Evolutionary conservation across 306 rosid genomes (phyloP), one percentile per base, ranked within the genome.

Genomic region (Vigna unguiculata): DNA sequence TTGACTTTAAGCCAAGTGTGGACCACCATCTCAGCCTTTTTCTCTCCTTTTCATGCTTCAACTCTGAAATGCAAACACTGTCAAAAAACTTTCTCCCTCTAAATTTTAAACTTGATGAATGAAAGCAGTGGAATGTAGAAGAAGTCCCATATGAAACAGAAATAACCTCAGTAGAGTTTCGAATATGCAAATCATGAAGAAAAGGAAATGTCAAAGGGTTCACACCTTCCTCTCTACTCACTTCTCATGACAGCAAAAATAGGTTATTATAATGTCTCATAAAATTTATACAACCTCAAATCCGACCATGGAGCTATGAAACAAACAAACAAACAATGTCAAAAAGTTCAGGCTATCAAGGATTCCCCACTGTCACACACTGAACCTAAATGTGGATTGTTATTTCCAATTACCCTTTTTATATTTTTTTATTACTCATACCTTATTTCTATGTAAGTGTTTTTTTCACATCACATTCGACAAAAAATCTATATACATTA

Each of bases 1-100:
- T 82, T 86, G 89, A 86, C 89, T 80, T 82, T 9, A 55, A 53
- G 22, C n/a, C 47, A 25, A 17, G 0, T 25, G 28, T 64, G 71
- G 74, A 45, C 71, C 87, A 41, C 45, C 53, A 13, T 64, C 72
- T 55, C 54, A 1, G 1, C 72, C 2, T 61, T 58, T 58, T 13
- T 30, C 74, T 61, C 62, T 47, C 47, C 64, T 57, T 77, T 71
- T 43, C 14, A 59, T 55, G 59, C 75, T 66, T 17, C 11, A 20
- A 48, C 67, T 15, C n/a, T 22, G 14, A 1, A 20, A 45, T 10
- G 24, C 9, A 16, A 58, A 7, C 5, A 34, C 40, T 34, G 0
- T 34, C 6, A 66, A 66, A 40, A 40, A 38, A 11, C 52, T 40
- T 19, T 17, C 69, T 15, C 12, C 45, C 45, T 40, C 45, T 9